Evolutionary conservation across 768 basidiomycete species (phyloP), one percentile per base, ranked within the genome.

Genomic region (Mycena metata): DNA sequence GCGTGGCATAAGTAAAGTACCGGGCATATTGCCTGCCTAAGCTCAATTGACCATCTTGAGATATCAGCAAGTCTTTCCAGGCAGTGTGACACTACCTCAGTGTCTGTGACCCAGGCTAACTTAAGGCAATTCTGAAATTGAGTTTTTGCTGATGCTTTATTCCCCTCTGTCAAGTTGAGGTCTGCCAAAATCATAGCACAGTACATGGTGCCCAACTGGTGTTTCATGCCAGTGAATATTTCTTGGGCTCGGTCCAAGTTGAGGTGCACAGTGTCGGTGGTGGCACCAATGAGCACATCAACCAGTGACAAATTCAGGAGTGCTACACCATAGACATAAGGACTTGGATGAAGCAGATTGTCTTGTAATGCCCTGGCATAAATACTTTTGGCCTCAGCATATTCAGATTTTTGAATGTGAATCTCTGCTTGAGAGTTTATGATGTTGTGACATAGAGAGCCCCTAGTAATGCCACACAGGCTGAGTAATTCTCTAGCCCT

Each of bases 221-320:
- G n/a, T 24, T 17, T n/a, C 1, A 30, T 30, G 3, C 6, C 30
- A 30, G 30, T 30, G 30, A 45, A 55, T 3, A 63, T 47, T 13
- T 21, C 9, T 36, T 23, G 19, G 35, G n/a, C 52, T 13, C 5
- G 24, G 0, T 55, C 33, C 8, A 63, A 4, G 8, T 23, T 63
- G 2, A 21, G 26, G 1, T 21, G 13, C 2, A 63, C 42, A 46
- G 10, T 33, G 12, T 46, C 7, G 24, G 10, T 23, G n/a, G 1
- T 36, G 45, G 19, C 21, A 45, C 62, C 62, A 19, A 39, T 63
- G 7, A 21, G 11, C 2, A 63, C 26, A 55, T 55, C 52, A 35
- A 63, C 23, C 42, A 30, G 10, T 5, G 62, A 43, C 17, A 63
- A 3, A 11, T 63, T 63, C 5, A 63, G 12, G 19, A 63, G 43